Evolutionary conservation across 192 early-diverging fungal species (phyloP).

Genomic region (Globomyces pollinis-pini): DNA sequence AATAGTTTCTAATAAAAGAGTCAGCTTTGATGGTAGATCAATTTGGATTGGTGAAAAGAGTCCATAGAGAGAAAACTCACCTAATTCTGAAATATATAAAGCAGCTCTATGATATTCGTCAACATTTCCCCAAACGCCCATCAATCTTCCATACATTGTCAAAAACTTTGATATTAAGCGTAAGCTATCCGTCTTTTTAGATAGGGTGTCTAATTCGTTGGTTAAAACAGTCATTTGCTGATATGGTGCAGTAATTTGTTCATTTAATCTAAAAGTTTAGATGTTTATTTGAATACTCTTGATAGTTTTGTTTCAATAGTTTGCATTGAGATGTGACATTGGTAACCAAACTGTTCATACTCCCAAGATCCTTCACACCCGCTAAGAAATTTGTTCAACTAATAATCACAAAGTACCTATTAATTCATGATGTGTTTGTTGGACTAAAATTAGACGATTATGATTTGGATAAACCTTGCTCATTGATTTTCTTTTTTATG

Average conservation of each 20-base stretch:
- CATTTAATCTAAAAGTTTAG: not conserved
- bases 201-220: not conserved
- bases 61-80: too few species aligned
- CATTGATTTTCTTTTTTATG: constrained; percentile 1
- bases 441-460: too few species aligned
- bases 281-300: not conserved
- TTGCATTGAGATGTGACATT: not conserved
- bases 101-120: not conserved
- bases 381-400: not conserved
- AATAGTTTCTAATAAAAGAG: not conserved
- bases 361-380: not conserved
- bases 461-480: too few species aligned
- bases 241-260: not conserved
- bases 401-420: not conserved
- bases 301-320: not conserved
- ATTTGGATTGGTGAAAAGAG: too few species aligned
- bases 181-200: not conserved
- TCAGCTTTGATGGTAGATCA: too few species aligned
- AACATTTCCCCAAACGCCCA: not conserved
- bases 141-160: not conserved
- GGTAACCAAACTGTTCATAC: not conserved
- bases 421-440: too few species aligned
- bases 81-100: not conserved
- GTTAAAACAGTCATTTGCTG: not conserved
- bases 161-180: not conserved